These are phyloP conservation scores for Ganoderma resinaceum DNA, from an alignment of 1,284 basidiomycete genomes.

Conservation along the genomic window DNA sequence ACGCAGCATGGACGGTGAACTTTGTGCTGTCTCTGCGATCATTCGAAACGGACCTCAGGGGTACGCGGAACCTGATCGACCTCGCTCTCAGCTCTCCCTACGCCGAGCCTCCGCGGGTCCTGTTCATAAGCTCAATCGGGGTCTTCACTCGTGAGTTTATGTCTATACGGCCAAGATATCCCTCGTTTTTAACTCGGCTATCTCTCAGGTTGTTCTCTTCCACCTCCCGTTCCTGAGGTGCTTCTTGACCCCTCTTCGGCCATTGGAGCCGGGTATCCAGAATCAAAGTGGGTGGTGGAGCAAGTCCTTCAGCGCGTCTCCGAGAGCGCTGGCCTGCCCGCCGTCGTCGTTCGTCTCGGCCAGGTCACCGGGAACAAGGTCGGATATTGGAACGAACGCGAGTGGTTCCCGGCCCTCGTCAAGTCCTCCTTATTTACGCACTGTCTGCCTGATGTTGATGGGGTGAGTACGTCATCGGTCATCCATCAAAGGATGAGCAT, in stretches of 20 bases:
- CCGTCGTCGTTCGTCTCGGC: slow-evolving; percentile 48
- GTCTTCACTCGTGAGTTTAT: slow-evolving; percentile 32
- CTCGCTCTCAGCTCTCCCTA: slow-evolving; percentile 37
- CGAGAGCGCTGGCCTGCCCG: slow-evolving; percentile 33
- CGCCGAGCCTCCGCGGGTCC: slow-evolving; percentile 30
- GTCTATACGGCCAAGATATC: not conserved
- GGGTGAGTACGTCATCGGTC: slow-evolving; percentile 1
- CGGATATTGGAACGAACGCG: slow-evolving; percentile 51
- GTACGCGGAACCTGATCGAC: slow-evolving; percentile 29
- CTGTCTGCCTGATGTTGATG: slow-evolving; percentile 15
- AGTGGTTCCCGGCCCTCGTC: slow-evolving; percentile 48
- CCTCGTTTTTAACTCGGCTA: not conserved
- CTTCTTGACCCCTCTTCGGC: slow-evolving; percentile 34
- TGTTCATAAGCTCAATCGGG: slow-evolving; percentile 43
- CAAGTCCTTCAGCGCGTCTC: slow-evolving; percentile 33
- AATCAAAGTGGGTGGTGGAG: slow-evolving; percentile 51
- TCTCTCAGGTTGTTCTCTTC: slow-evolving; percentile 17
- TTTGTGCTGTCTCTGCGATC: slow-evolving; percentile 40
- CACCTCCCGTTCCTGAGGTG: slow-evolving; percentile 17
- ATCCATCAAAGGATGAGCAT: not conserved
- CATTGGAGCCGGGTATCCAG: slow-evolving; percentile 45
- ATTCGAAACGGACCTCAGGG: slow-evolving; percentile 31
- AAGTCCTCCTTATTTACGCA: slow-evolving; percentile 8
- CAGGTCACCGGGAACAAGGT: slow-evolving; percentile 47
- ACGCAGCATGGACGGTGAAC: slow-evolving; percentile 45